phyloP scores from a whole-genome alignment of 2,329 filamentous ascomycete species.

The Cryoendolithus antarcticus region DNA sequence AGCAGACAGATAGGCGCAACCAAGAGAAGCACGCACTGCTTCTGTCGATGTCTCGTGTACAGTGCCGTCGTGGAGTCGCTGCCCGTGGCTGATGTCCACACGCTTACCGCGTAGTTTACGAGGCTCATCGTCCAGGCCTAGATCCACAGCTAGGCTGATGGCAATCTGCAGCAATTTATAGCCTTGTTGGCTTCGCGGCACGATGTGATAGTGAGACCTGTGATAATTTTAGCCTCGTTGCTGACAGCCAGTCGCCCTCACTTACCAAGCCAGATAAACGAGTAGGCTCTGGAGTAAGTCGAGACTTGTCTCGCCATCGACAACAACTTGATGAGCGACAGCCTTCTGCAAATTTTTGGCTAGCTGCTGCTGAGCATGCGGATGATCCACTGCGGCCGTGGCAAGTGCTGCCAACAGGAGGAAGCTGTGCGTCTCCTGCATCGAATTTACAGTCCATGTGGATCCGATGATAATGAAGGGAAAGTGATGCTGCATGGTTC shows the following conservation, averaged over 20 bases:
- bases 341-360: background rate
- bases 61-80: too few relatives aligned
- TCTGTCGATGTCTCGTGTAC: background rate
- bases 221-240: background rate
- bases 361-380: background rate
- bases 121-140: background rate
- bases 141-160: background rate
- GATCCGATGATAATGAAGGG: constrained; percentile 1
- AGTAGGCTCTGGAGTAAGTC: constrained; percentile 1
- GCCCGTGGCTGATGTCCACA: too few relatives aligned
- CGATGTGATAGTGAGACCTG: constrained; percentile 1
- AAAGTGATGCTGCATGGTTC: constrained; percentile 2
- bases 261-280: constrained; percentile 2
- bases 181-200: constrained; percentile 1
- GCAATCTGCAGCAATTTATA: constrained; percentile 3
- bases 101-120: too few relatives aligned
- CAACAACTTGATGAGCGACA: background rate
- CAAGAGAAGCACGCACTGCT: background rate
- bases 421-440: background rate
- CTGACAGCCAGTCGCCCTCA: background rate
- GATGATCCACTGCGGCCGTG: background rate
- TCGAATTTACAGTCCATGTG: background rate
- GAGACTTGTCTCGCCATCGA: background rate
- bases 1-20: background rate
- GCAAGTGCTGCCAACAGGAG: background rate